Evolutionary conservation across 2,329 filamentous ascomycete species (phyloP), one percentile per base, ranked within the genome.

Genomic region (Pseudogymnoascus sp.): DNA sequence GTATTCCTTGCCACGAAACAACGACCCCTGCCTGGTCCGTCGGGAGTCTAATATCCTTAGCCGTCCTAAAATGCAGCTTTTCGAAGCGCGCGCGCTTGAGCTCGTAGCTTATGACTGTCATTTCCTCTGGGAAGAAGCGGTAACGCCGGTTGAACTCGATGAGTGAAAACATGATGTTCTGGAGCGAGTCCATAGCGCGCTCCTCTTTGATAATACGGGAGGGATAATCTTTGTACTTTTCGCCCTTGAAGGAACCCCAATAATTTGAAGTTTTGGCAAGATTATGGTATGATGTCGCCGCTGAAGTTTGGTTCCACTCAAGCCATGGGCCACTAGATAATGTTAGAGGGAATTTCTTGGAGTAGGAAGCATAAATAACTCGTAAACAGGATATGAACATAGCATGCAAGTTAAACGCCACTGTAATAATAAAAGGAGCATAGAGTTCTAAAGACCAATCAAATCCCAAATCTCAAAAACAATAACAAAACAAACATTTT

Each of bases 31-130:
- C 14, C 22, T 50, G 43, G 2, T 14, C 14, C 3, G 43, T 30
- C 14, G 43, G 43, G 14, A 50, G 8, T 25, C 43, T 63, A 58
- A 70, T 68, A 73, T 71, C 71, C 70, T 73, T 74, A 67, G 69
- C 66, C 65, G 67, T 63, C 58, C 64, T 64, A 66, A 61, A 63
- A 63, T 63, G 66, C 64, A 63, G 47, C 54, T 61, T 64, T 63
- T 69, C 71, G 67, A 50, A 50, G 22, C 43, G 43, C 2, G n/a
- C 7, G 43, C 22, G 43, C 22, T 50, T 50, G 22, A 30, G 60
- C 59, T 61, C 57, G 60, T 37, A 18, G 25, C 37, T 18, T 54
- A 60, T 37, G 20, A 41, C 28, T 1, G 28, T 36, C 33, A 58
- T 36, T 39, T 58, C 37, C 18, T 36, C 57, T 2, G 57, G 37